Evolutionary conservation across 306 rosid species (phyloP), one percentile per base, ranked within the genome.

Genomic region (Dryas alaskensis): DNA sequence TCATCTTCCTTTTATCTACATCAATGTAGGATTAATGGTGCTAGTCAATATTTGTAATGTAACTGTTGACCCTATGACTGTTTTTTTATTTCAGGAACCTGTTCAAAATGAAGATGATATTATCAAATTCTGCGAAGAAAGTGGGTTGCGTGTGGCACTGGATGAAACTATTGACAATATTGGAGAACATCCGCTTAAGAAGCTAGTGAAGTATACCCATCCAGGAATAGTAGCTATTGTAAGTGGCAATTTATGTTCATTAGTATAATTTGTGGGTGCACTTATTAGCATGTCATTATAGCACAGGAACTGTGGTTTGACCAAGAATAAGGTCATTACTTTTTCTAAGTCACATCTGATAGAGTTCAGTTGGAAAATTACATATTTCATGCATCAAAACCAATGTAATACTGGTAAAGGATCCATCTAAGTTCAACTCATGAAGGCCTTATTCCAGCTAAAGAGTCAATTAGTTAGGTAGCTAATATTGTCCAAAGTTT

Each of bases 141-240:
- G 91, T 69, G 92, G 96, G 72, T 76, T 91, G 63, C 88, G 92
- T 57, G 95, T 94, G 78, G 98, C 97, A 22, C 82, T 94, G 64
- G 98, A 94, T 83, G 98, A 94, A 88, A 91, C 96, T 63, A 66
- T 94, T 47, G 96, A 84, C 66, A 27, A 43, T 69, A 75, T 87
- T 84, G 85, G 84, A 81, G 92, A 79, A 73, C 83, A 89, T 83
- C 92, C 80, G 58, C 80, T 91, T 52, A 72, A 85, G 79, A 85
- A 69, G 83, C 91, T 91, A 7, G 80, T 52, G 42, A 94, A 91
- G 78, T 94, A 89, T 80, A 64, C 78, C 79, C 95, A 89, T 80
- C 95, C 97, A 10, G 90, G 95, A 79, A 94, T 94, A 79, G 91
- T 87, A 72, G 96, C 96, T 68, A 65, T 87, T 70, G 98, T 91